Percentiles rank a stretch among this genome's conserved stretches.
phyloP scores from a whole-genome alignment of 139 green algal genomes.

The Coccomyxa sp. region DNA sequence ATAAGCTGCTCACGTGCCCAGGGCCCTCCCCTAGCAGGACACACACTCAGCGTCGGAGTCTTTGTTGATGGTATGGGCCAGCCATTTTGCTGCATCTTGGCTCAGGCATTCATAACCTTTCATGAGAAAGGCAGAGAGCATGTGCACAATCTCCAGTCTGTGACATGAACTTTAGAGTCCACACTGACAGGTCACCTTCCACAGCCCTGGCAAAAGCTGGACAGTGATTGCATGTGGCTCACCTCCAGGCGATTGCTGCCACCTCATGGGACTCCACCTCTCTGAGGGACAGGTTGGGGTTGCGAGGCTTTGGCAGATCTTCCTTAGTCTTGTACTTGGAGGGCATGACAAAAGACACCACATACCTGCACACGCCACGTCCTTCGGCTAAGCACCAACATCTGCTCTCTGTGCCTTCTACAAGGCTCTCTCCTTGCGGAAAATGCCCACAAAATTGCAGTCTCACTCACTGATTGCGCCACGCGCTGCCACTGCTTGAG shows the following conservation, averaged over 20 bases:
- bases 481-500: too few relatives aligned
- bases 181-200: background rate
- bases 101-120: background rate
- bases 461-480: too few relatives aligned
- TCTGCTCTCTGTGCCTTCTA: slow-evolving; percentile 19
- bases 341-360: slow-evolving; percentile 65
- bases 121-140: too few relatives aligned
- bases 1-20: background rate
- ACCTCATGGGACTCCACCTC: slow-evolving; percentile 40
- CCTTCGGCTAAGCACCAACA: background rate
- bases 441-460: too few relatives aligned
- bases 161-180: background rate
- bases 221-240: background rate
- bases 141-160: background rate
- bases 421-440: too few relatives aligned
- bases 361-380: slow-evolving; percentile 15
- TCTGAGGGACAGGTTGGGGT: slow-evolving; percentile 36
- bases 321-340: slow-evolving; percentile 45
- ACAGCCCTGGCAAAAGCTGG: background rate
- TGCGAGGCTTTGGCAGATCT: slow-evolving; percentile 51
- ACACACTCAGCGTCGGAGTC: background rate
- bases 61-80: background rate
- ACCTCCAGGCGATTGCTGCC: slow-evolving; percentile 45
- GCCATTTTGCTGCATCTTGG: too few relatives aligned
- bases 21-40: background rate